Percentiles rank a stretch among this genome's conserved stretches.
Evolutionary conservation across 352 stramenopile species (phyloP).

Genomic region (Pythium folliculosum): DNA sequence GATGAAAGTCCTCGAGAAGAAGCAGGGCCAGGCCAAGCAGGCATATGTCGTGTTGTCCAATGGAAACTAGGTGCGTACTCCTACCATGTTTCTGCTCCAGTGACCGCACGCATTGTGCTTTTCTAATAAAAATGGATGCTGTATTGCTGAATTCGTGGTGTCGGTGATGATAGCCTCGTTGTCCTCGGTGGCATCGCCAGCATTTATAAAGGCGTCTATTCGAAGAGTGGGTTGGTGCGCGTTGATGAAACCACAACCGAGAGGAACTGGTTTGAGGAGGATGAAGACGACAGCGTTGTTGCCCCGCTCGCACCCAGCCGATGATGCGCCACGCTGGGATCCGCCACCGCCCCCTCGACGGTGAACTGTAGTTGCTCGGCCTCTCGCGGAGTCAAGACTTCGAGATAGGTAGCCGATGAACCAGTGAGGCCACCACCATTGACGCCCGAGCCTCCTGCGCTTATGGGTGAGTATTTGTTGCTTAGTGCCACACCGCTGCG

Average conservation of each 20-base stretch:
- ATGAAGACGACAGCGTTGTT: slow-evolving; percentile 22
- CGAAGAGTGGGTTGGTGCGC: slow-evolving; percentile 61
- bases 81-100: background rate
- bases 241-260: slow-evolving; percentile 63
- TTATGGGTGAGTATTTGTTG: slow-evolving; percentile 43
- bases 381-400: slow-evolving; percentile 26
- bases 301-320: slow-evolving; percentile 7
- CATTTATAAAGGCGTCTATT: slow-evolving; percentile 30
- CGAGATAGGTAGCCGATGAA: slow-evolving; percentile 24
- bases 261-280: slow-evolving; percentile 37
- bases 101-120: no score
- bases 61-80: slow-evolving; percentile 40
- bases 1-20: slow-evolving; percentile 86
- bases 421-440: slow-evolving; percentile 3
- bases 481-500: slow-evolving; percentile 27
- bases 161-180: slow-evolving; percentile 1
- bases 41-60: slow-evolving; percentile 83
- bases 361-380: slow-evolving; percentile 19
- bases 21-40: slow-evolving; percentile 80
- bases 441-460: background rate
- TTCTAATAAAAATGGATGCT: slow-evolving; percentile 16
- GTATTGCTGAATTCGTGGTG: slow-evolving; percentile 13
- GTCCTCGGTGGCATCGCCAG: background rate
- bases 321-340: background rate
- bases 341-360: slow-evolving; percentile 13